Conservation (phyloP, 225 moss, liverwort and hornwort species). For the Bryoerythrophyllum caledonicum region DNA sequence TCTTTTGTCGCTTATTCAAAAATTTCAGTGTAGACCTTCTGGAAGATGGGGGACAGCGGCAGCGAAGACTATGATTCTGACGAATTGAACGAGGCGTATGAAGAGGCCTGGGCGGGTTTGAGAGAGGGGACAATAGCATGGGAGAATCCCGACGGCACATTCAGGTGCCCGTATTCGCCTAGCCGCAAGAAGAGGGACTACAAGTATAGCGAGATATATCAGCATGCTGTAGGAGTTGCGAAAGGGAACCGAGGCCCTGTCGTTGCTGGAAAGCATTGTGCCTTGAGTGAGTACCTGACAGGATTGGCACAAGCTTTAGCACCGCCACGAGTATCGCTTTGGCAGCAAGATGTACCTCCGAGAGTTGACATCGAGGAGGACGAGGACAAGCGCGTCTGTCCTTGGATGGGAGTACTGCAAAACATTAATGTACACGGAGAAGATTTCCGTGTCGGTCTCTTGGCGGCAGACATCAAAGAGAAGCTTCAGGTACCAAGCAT, state of each 20-base stretch:
- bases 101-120: conserved; percentile 32
- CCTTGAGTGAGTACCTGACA: conserved; percentile 54
- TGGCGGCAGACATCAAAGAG: conserved; percentile 48
- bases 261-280: conserved; percentile 65
- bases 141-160: conserved; percentile 64
- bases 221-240: conserved; percentile 67
- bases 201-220: conserved; percentile 61
- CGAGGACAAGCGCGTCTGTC: conserved; percentile 52
- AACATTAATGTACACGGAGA: conserved; percentile 52
- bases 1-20: conserved; percentile 7
- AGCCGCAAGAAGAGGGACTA: conserved; percentile 75
- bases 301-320: conserved; percentile 40
- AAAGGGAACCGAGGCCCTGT: conserved; percentile 59
- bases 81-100: conserved; percentile 44
- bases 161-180: conserved; percentile 78
- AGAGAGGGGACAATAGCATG: conserved; percentile 34
- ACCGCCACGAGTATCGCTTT: conserved; percentile 40
- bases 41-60: conserved; percentile 44
- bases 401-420: conserved; percentile 74
- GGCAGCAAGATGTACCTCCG: conserved; percentile 42
- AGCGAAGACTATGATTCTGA: conserved; percentile 44
- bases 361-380: conserved; percentile 46
- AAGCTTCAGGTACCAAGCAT: conserved; percentile 43
- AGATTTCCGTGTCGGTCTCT: conserved; percentile 43
- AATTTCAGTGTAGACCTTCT: not conserved